Evolutionary conservation across 225 moss, liverwort and hornwort species (phyloP).

Genomic region (Climacium dendroides): DNA sequence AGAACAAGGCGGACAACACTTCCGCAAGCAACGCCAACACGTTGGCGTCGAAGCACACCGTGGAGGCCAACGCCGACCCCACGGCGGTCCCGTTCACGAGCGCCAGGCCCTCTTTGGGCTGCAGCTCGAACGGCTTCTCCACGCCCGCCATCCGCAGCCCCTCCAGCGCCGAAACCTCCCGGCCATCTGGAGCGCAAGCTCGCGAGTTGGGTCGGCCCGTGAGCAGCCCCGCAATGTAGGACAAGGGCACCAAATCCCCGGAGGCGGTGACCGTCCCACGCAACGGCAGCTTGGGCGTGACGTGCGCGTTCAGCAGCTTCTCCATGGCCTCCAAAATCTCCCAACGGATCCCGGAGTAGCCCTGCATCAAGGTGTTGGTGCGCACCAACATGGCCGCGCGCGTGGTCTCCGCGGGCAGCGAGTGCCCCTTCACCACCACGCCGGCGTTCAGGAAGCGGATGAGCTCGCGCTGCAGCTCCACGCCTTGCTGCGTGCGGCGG

Average conservation of each 20-base stretch:
- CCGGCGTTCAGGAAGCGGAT: constrained; percentile 20
- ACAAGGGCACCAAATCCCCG: constrained; percentile 27
- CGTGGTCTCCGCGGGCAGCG: background rate
- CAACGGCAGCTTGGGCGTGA: constrained; percentile 37
- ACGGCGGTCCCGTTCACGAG: background rate
- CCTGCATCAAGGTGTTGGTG: constrained; percentile 37
- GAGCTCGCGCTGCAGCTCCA: constrained; percentile 2
- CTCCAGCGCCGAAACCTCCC: background rate
- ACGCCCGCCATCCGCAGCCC: background rate
- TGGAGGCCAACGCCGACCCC: no score
- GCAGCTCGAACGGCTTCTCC: background rate
- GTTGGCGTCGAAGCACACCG: no score
- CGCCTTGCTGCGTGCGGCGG: constrained; percentile 16
- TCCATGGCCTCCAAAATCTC: constrained; percentile 29
- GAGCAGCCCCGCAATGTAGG: constrained; percentile 19
- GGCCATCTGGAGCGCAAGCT: background rate
- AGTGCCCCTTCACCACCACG: constrained; percentile 3
- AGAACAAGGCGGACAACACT: no score
- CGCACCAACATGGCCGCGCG: constrained; percentile 36
- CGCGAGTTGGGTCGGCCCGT: background rate
- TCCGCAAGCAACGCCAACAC: no score
- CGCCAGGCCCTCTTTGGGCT: background rate
- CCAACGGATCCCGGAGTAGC: constrained; percentile 41
- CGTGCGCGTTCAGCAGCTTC: constrained; percentile 30
- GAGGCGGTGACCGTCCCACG: constrained; percentile 35